Evolutionary conservation across 371 early-diverging fungal genomes (phyloP).

Genomic region (Zancudomyces culisetae): DNA sequence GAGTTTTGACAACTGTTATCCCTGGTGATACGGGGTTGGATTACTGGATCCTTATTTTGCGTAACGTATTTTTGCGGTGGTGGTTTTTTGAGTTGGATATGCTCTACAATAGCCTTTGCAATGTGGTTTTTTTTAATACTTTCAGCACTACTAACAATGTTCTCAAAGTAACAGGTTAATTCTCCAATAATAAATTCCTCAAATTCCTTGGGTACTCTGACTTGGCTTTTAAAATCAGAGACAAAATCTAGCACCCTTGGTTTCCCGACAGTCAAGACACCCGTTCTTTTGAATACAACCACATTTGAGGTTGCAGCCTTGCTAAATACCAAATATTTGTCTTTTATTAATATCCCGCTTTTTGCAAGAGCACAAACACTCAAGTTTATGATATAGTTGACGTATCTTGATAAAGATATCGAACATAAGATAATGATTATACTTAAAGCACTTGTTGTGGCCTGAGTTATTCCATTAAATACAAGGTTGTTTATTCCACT

Average conservation of each 20-base stretch:
- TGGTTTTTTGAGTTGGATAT: neutral
- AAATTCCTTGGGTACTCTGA: neutral
- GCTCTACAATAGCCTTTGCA: neutral
- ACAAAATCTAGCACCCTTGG: conserved; percentile 40
- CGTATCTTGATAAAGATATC: conserved; percentile 81
- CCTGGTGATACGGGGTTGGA: too few species aligned
- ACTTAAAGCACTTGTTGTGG: conserved; percentile 43
- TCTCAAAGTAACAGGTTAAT: neutral
- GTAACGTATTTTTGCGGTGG: too few species aligned
- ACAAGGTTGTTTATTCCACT: too few species aligned
- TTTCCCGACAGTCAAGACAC: conserved; percentile 80
- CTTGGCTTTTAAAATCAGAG: neutral
- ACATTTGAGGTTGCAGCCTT: conserved; percentile 56
- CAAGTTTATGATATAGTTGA: conserved; percentile 93
- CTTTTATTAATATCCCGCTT: conserved; percentile 74
- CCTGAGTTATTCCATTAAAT: too few species aligned
- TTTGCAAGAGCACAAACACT: conserved; percentile 86
- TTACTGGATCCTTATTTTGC: too few species aligned
- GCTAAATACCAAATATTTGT: conserved; percentile 52
- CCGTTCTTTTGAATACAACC: conserved; percentile 91
- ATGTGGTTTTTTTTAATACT: neutral
- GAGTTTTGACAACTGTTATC: too few species aligned
- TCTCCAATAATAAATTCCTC: neutral
- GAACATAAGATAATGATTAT: conserved; percentile 93
- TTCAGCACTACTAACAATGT: neutral